Base-by-base conservation (phyloP, 2,329 filamentous ascomycete species). In the Venturia aucupariae region DNA sequence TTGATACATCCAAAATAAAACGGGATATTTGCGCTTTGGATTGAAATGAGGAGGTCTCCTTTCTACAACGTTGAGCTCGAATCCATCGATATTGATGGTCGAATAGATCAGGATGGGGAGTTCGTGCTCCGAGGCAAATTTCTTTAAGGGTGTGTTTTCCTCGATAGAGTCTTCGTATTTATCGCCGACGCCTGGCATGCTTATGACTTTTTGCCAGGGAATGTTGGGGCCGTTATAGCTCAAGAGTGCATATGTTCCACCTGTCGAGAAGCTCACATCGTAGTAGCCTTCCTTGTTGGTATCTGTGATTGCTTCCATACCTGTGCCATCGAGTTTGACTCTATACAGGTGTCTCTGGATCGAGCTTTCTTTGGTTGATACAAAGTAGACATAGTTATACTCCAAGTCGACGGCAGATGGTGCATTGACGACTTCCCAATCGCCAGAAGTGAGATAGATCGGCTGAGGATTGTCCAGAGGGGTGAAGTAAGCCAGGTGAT, bases 1-100 rank as follows among this genome's bases (percentile, higher is more conserved):
- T 30, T 90, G 93, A 78, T 99, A 99, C 66, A 97, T 87, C 71
- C 90, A 88, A 81, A 99, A 99, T 4, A 99, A 83, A 0, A 99
- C 92, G 0, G 94, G 94, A 70, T 99, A 97, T 72, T 89, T 86
- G 76, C 90, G 92, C 70, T 86, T 86, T 22, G 85, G 80, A 73
- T 92, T 84, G 73, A 97, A 99, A 75, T 96, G 89, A 1, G 92
- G 89, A 6, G 94, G 94, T 0, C 91, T 89, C 38, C 92, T 88
- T 76, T 99, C 94, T 17, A 97, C 79, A 15, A 89, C 81, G 66
- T 89, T 86, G 19, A 90, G 77, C 22, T 86, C 84, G 69, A 89
- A 87, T 39, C 87, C 90, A 67, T 94, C 88, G 19, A 97, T 84
- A n/a, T 88, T 89, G 61, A 99, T 82, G 13, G 89, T 95, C 57